Evolutionary conservation across 139 green algal species (phyloP).

Genomic region (Tetradesmus lagerheimii): DNA sequence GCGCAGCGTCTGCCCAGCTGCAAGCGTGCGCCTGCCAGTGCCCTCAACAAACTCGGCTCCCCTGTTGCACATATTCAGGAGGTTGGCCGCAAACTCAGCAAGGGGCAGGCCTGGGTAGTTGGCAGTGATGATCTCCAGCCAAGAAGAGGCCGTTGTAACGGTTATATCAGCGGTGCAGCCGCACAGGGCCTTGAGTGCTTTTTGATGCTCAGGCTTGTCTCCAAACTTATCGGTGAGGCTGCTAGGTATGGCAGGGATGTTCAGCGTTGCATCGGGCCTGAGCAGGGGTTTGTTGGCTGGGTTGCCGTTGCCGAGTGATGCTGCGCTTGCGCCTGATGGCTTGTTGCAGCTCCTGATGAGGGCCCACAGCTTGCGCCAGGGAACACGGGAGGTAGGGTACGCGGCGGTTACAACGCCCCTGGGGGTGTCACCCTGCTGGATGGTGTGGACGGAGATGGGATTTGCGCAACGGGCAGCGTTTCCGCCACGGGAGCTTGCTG

Average conservation of each 20-base stretch:
- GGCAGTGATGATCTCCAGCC: neutral
- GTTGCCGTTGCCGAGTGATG: neutral
- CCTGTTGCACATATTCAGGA: conserved; percentile 1
- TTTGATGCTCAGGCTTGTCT: neutral
- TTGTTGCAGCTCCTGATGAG: neutral
- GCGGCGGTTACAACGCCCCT: neutral
- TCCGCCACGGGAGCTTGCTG: neutral
- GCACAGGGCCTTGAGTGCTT: neutral
- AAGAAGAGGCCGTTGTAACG: neutral
- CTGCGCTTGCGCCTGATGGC: too few species aligned
- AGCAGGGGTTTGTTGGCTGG: neutral
- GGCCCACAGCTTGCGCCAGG: neutral
- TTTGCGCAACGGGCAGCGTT: neutral
- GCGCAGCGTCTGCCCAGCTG: neutral
- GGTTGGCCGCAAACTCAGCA: neutral
- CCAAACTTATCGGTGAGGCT: neutral
- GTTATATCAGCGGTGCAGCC: neutral
- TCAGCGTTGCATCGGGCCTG: neutral
- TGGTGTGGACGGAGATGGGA: neutral
- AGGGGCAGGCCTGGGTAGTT: neutral
- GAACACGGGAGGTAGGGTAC: neutral
- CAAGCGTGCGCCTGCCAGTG: neutral
- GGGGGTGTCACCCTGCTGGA: neutral
- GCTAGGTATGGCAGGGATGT: neutral
- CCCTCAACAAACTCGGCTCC: neutral